Conservation (phyloP, 1,139 yeast genomes). For the Yamadazyma atlantica region DNA sequence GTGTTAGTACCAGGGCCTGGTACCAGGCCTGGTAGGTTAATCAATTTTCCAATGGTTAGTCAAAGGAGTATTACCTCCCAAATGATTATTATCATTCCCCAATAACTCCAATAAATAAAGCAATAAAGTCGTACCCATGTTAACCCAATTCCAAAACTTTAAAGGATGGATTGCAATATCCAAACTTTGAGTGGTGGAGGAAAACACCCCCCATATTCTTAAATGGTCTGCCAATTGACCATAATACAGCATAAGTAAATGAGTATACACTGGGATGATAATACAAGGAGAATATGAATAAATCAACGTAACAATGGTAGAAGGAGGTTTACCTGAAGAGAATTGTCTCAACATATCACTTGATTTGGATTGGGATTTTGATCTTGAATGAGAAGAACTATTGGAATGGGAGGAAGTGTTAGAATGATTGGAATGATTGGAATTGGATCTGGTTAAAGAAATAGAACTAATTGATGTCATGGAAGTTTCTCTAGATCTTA, state of each 20-base stretch:
- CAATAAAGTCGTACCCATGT: conserved; percentile 76
- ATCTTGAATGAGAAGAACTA: conserved; percentile 3
- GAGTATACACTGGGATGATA: conserved; percentile 91
- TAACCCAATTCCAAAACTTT: conserved; percentile 97
- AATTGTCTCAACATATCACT: conserved; percentile 7
- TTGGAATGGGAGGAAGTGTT: conserved; percentile 7
- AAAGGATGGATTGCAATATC: conserved; percentile 65
- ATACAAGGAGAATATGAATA: conserved; percentile 93
- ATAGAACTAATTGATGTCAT: conserved; percentile 14
- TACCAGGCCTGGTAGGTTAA: no score
- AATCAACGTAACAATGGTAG: conserved; percentile 56
- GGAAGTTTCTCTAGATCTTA: conserved; percentile 17
- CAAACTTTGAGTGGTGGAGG: conserved; percentile 16
- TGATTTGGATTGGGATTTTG: conserved; percentile 7
- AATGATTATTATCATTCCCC: conserved; percentile 33
- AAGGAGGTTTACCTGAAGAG: conserved; percentile 28
- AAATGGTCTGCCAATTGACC: conserved; percentile 68
- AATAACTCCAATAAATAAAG: conserved; percentile 77
- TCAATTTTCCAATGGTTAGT: conserved; percentile 48
- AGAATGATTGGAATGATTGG: conserved; percentile 9
- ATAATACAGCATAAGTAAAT: conserved; percentile 84
- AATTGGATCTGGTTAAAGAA: conserved; percentile 10
- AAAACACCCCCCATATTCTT: conserved; percentile 57
- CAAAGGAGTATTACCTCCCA: conserved; percentile 31
- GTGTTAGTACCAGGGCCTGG: no score